Evolutionary conservation across 306 rosid genomes (phyloP).

Genomic region (Herpetospermum pedunculosum): DNA sequence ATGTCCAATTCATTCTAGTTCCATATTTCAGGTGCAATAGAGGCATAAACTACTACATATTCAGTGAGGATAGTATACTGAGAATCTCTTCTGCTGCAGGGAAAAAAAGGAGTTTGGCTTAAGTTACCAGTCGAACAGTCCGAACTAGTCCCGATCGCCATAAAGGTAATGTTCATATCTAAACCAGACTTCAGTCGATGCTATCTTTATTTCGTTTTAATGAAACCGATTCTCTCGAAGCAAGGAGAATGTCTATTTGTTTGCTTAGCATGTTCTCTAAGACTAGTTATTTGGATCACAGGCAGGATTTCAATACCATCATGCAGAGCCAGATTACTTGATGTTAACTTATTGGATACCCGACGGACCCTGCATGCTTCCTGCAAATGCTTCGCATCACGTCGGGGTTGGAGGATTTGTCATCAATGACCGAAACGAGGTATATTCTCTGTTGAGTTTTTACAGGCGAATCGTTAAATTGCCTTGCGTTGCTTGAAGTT

Average conservation of each 20-base stretch:
- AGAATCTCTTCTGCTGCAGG: conserved; percentile 34
- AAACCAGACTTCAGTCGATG: not conserved
- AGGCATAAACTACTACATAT: not conserved
- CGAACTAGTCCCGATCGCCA: conserved; percentile 67
- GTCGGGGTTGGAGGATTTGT: conserved; percentile 96
- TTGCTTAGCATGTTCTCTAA: conserved; percentile 11
- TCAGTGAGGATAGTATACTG: not conserved
- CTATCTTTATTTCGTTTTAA: not conserved
- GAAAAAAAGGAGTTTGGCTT: conserved; percentile 96
- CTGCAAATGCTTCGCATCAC: conserved; percentile 88
- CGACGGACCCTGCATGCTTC: conserved; percentile 88
- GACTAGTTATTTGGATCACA: conserved; percentile 28
- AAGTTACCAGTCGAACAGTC: conserved; percentile 61
- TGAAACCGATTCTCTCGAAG: not conserved
- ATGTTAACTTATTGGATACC: conserved; percentile 97
- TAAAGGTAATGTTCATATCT: conserved; percentile 42
- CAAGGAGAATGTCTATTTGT: not conserved
- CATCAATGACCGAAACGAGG: conserved; percentile 66
- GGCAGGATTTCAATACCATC: conserved; percentile 92
- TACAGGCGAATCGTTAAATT: not conserved
- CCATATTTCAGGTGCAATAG: not conserved
- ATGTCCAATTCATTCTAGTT: not conserved
- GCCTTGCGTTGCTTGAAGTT: not conserved
- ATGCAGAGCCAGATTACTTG: conserved; percentile 79
- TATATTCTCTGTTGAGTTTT: conserved; percentile 14